Evolutionary conservation across 208 protist species (phyloP).

Genomic region (Acanthamoeba royreba): DNA sequence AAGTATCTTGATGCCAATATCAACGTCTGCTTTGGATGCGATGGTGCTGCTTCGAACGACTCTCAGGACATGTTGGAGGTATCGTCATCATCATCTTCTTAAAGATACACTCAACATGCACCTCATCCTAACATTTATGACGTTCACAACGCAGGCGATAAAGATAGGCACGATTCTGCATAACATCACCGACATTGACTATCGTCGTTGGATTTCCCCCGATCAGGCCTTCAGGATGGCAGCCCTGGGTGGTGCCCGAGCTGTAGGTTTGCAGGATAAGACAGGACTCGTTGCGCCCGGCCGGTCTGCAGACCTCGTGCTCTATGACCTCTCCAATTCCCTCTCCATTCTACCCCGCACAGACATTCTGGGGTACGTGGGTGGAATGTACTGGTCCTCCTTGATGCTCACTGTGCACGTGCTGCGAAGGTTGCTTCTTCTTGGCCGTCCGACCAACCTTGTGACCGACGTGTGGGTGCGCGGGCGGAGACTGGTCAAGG

Average conservation of each 20-base stretch:
- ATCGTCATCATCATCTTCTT: neutral
- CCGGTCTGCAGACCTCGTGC: neutral
- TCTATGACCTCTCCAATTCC: neutral
- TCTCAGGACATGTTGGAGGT: constrained; percentile 8
- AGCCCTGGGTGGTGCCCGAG: neutral
- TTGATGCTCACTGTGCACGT: neutral
- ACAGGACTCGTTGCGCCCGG: neutral
- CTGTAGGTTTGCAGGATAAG: neutral
- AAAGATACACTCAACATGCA: neutral
- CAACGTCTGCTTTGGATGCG: constrained; percentile 4
- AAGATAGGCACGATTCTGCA: constrained; percentile 26
- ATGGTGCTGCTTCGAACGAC: neutral
- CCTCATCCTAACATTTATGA: too few species aligned
- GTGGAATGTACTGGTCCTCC: neutral
- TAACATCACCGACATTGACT: constrained; percentile 2
- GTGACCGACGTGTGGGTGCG: neutral
- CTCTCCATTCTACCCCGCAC: neutral
- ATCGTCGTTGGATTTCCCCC: neutral
- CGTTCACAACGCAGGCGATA: neutral
- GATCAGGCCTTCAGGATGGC: neutral
- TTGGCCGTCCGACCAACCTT: neutral
- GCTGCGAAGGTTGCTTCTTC: neutral
- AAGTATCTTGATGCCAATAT: neutral
- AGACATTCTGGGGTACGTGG: neutral
- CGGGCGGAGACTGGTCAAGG: neutral